These are phyloP conservation scores for Acer saccharum DNA, from an alignment of 345 rosid genomes.

Conservation along the genomic window DNA sequence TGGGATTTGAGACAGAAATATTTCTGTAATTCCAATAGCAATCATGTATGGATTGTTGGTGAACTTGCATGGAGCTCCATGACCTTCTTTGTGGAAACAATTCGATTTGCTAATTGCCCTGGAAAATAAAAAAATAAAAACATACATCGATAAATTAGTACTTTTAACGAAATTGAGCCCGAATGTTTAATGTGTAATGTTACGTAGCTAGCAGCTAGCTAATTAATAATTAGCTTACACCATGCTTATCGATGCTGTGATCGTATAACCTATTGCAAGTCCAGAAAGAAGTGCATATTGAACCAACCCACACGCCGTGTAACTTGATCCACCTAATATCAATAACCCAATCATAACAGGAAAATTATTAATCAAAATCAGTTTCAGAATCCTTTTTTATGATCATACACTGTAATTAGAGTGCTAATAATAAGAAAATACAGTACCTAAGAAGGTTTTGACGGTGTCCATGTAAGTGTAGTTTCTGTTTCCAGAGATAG, in stretches of 20 bases:
- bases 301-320: slow-evolving; percentile 11
- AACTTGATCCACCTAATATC: slow-evolving; percentile 12
- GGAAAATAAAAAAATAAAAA: not conserved
- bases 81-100: slow-evolving; percentile 60
- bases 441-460: slow-evolving; percentile 12
- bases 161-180: not conserved
- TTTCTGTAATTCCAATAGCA: slow-evolving; percentile 46
- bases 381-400: too few species aligned
- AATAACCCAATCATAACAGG: not conserved
- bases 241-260: slow-evolving; percentile 27
- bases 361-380: not conserved
- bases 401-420: too few species aligned
- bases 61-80: slow-evolving; percentile 46
- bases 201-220: not conserved
- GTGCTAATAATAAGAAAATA: too few species aligned
- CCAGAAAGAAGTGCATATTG: slow-evolving; percentile 19
- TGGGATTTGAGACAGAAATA: slow-evolving; percentile 51
- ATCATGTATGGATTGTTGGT: slow-evolving; percentile 59
- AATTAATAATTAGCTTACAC: slow-evolving; percentile 15
- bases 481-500: slow-evolving; percentile 20
- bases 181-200: not conserved
- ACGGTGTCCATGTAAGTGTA: slow-evolving; percentile 16
- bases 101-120: slow-evolving; percentile 61
- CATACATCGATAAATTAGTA: not conserved
- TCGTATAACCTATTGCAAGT: slow-evolving; percentile 8